Conservation (phyloP, 345 rosid genomes). For the Theobroma cacao region DNA sequence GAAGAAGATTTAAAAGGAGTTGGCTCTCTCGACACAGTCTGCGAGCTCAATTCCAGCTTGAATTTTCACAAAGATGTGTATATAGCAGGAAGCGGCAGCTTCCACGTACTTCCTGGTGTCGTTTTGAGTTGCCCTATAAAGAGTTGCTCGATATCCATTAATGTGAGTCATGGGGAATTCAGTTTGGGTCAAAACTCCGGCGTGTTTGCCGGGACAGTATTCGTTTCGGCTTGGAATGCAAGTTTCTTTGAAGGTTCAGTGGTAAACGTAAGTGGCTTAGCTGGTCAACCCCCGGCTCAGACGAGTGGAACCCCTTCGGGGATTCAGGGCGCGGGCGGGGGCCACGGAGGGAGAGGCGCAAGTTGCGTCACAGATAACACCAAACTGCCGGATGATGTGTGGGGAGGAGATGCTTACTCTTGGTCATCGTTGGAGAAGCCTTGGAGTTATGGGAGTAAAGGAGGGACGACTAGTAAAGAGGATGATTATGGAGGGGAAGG, state of each 20-base stretch:
- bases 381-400: constrained; percentile 67
- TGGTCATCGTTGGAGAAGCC: constrained; percentile 63
- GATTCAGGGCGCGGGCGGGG: constrained; percentile 62
- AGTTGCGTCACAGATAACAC: constrained; percentile 54
- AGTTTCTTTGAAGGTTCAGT: constrained; percentile 36
- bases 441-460: constrained; percentile 70
- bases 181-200: constrained; percentile 32
- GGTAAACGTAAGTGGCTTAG: constrained; percentile 52
- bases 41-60: constrained; percentile 47
- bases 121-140: constrained; percentile 34
- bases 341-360: constrained; percentile 73
- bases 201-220: constrained; percentile 40
- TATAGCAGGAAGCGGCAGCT: constrained; percentile 51
- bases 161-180: constrained; percentile 41
- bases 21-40: constrained; percentile 52
- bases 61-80: constrained; percentile 43
- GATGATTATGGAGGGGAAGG: constrained; percentile 66
- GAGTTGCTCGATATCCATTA: constrained; percentile 52
- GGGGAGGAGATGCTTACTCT: constrained; percentile 78
- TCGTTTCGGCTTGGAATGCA: constrained; percentile 41
- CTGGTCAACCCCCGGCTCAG: constrained; percentile 59
- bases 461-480: constrained; percentile 62
- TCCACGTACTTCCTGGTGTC: constrained; percentile 41
- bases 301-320: constrained; percentile 65
- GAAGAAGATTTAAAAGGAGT: constrained; percentile 46